These are phyloP conservation scores for Sordariomycetes sp. DNA, from an alignment of 2,329 filamentous ascomycete genomes.

Conservation along the genomic window DNA sequence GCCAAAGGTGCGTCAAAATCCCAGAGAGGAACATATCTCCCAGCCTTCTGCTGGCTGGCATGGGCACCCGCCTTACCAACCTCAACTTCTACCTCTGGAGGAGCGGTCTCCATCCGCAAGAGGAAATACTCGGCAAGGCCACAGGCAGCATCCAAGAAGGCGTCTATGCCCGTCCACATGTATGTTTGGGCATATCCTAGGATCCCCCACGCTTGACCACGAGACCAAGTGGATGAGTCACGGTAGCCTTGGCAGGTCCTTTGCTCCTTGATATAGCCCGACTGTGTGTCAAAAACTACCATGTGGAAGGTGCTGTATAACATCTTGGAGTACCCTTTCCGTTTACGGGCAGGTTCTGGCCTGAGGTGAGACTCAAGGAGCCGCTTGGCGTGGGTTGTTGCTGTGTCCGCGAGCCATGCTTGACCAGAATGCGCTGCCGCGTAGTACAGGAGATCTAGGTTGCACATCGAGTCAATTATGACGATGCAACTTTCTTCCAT, in stretches of 20 bases:
- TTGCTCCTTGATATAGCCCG: slow-evolving; percentile 24
- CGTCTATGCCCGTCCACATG: slow-evolving; percentile 30
- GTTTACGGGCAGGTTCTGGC: slow-evolving; percentile 15
- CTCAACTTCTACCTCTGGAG: not conserved
- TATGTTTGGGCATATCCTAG: slow-evolving; percentile 39
- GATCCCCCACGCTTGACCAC: slow-evolving; percentile 40
- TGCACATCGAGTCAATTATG: slow-evolving; percentile 33
- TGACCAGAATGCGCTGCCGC: slow-evolving; percentile 22
- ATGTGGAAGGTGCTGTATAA: slow-evolving; percentile 29
- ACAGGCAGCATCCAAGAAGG: slow-evolving; percentile 31
- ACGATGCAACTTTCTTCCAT: slow-evolving; percentile 22
- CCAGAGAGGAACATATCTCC: slow-evolving; percentile 19
- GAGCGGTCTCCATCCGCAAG: slow-evolving; percentile 18
- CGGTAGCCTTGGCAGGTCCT: slow-evolving; percentile 36
- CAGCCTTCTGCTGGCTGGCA: slow-evolving; percentile 1
- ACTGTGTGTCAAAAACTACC: slow-evolving; percentile 31
- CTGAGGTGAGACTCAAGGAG: slow-evolving; percentile 28
- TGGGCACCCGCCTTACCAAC: no score
- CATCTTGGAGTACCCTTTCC: not conserved
- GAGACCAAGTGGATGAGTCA: slow-evolving; percentile 35
- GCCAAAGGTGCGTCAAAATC: slow-evolving; percentile 38
- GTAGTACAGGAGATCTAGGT: slow-evolving; percentile 27
- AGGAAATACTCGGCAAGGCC: slow-evolving; percentile 38
- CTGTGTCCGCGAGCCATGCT: slow-evolving; percentile 20
- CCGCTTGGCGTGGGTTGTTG: slow-evolving; percentile 26